Evolutionary conservation across 495 filamentous ascomycete genomes (phyloP).

Genomic region (Amniculicola lignicola): DNA sequence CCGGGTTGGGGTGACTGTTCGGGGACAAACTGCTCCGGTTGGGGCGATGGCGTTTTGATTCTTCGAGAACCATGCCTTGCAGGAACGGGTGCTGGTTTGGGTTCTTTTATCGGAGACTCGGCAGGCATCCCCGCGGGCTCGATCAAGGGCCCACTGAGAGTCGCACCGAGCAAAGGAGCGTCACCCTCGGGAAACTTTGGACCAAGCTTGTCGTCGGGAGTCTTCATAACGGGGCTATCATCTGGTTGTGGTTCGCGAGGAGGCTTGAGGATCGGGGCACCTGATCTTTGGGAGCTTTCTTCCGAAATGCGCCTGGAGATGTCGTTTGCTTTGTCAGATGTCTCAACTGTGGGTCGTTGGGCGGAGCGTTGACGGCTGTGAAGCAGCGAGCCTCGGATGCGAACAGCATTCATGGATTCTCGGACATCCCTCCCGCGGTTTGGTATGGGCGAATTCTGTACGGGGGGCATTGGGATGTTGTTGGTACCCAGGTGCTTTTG

Average conservation of each 20-base stretch:
- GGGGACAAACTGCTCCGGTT: constrained; percentile 55
- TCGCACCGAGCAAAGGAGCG: constrained; percentile 29
- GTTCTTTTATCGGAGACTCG: constrained; percentile 19
- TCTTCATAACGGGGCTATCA: constrained; percentile 52
- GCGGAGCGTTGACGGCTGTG: constrained; percentile 62
- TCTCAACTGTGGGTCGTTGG: constrained; percentile 52
- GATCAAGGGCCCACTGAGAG: constrained; percentile 27
- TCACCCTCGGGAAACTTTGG: constrained; percentile 37
- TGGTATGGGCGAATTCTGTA: constrained; percentile 80
- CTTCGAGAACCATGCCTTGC: constrained; percentile 30
- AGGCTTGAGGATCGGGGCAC: constrained; percentile 44
- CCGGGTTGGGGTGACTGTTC: constrained; percentile 74
- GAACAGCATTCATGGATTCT: constrained; percentile 90
- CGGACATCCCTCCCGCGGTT: constrained; percentile 84
- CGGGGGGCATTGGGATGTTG: constrained; percentile 79
- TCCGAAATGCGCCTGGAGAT: constrained; percentile 64
- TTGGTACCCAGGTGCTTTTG: constrained; percentile 85
- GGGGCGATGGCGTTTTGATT: constrained; percentile 40
- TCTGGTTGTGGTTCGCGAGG: constrained; percentile 34
- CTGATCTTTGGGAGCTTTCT: constrained; percentile 44
- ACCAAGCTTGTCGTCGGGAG: constrained; percentile 59
- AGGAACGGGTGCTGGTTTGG: constrained; percentile 16
- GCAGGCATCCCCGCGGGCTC: constrained; percentile 24
- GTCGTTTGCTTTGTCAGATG: constrained; percentile 54
- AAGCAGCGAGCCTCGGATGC: constrained; percentile 65